Evolutionary conservation across 139 green algal genomes (phyloP).

Genomic region (Tetraselmis chui): DNA sequence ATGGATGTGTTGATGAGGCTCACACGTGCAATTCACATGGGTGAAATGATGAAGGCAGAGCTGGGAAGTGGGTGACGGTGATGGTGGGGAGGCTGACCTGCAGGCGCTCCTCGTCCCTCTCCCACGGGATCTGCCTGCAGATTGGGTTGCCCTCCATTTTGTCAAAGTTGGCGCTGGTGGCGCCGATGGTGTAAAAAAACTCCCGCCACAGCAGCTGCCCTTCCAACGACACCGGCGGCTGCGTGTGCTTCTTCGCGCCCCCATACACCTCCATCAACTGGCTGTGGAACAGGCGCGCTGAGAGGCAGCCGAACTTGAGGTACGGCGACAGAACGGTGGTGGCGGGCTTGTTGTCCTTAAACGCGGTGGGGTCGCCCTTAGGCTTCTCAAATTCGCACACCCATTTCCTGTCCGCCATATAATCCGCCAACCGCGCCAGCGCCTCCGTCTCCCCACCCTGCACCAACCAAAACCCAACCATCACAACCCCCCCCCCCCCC

Average conservation of each 20-base stretch:
- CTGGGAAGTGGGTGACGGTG: too few relatives aligned
- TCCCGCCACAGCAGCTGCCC: constrained; percentile 82
- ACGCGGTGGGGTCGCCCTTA: constrained; percentile 71
- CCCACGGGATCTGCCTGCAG: constrained; percentile 63
- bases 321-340: constrained; percentile 85
- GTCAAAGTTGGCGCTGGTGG: constrained; percentile 70
- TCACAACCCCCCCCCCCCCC: too few relatives aligned
- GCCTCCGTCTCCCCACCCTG: constrained; percentile 69
- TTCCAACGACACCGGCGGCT: constrained; percentile 73
- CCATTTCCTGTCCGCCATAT: constrained; percentile 51
- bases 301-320: constrained; percentile 75
- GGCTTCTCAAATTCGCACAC: constrained; percentile 83
- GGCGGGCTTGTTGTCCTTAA: constrained; percentile 57
- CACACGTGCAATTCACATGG: too few relatives aligned
- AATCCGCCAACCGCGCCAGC: constrained; percentile 46
- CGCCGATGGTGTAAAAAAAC: constrained; percentile 72
- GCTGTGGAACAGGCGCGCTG: constrained; percentile 36
- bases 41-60: too few relatives aligned
- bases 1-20: too few relatives aligned
- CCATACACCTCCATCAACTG: constrained; percentile 25
- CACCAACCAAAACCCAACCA: too few relatives aligned
- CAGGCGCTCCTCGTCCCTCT: constrained; percentile 4
- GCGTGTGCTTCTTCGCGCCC: constrained; percentile 37
- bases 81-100: not conserved
- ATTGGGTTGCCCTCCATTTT: constrained; percentile 81